Conservation (phyloP, 73 alveolate species). For the Tetrahymena thermophila region DNA sequence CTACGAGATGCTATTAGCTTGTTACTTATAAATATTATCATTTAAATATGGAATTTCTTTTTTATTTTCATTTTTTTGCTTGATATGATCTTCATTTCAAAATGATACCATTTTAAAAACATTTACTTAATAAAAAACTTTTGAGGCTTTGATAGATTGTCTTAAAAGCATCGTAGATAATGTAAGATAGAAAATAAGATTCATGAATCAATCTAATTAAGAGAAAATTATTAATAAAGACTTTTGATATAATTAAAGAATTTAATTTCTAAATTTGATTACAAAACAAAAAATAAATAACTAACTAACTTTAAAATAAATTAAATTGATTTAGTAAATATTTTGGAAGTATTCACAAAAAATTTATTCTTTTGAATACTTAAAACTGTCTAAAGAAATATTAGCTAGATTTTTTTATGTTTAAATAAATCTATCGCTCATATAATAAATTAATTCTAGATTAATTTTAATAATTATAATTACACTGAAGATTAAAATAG, state of each 20-base stretch:
- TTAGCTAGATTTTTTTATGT: not conserved
- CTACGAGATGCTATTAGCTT: no score
- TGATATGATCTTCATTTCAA: not conserved
- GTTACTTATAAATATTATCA: no score
- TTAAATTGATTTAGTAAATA: not conserved
- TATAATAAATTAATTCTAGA: not conserved
- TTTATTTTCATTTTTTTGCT: no score
- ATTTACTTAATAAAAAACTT: no score
- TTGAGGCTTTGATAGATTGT: no score
- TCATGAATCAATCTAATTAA: not conserved
- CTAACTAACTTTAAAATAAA: no score
- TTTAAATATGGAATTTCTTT: no score
- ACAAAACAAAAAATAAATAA: no score
- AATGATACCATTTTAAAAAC: not conserved
- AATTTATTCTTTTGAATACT: not conserved
- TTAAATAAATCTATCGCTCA: not conserved
- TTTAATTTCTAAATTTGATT: no score
- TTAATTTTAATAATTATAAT: no score
- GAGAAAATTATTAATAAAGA: not conserved
- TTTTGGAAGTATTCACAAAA: not conserved
- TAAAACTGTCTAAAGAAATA: no score
- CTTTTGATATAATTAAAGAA: not conserved
- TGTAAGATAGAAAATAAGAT: not conserved
- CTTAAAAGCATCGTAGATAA: not conserved
- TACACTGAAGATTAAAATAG: not conserved